These are phyloP conservation scores for Jatropha multifida DNA, from an alignment of 441 rosid genomes.

Conservation along the genomic window DNA sequence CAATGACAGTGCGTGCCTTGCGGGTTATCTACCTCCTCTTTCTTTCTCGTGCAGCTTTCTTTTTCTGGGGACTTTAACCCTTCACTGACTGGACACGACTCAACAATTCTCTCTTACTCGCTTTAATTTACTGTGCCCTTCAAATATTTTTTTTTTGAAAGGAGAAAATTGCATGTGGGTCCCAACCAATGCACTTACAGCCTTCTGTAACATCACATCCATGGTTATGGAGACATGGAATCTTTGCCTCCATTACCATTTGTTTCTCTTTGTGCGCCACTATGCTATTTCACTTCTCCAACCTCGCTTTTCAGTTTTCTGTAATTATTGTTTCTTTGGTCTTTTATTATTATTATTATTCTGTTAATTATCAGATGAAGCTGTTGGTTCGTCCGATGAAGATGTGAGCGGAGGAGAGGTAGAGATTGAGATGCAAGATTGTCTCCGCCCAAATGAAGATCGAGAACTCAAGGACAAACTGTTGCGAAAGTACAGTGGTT, in stretches of 20 bases:
- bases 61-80: constrained; percentile 5
- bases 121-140: neutral
- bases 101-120: constrained; percentile 8
- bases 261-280: neutral
- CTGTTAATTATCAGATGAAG: constrained; percentile 32
- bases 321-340: too few relatives aligned
- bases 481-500: constrained; percentile 47
- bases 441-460: constrained; percentile 29
- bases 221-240: constrained; percentile 16
- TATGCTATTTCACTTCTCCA: neutral
- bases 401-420: constrained; percentile 47
- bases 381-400: constrained; percentile 43
- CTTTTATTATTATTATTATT: too few relatives aligned
- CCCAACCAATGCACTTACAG: neutral
- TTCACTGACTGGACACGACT: constrained; percentile 36
- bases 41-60: neutral
- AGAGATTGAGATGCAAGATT: constrained; percentile 33
- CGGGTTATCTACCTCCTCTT: constrained; percentile 34
- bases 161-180: constrained; percentile 11
- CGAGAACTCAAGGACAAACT: constrained; percentile 50
- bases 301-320: neutral
- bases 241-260: constrained; percentile 17
- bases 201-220: constrained; percentile 28
- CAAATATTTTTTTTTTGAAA: neutral
- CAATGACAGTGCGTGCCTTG: constrained; percentile 43